A percentile compares a stretch with the other conserved stretches of the same genome.
These are phyloP conservation scores for Anastatica hierochuntica DNA, from an alignment of 345 rosid species.

Conservation along the genomic window DNA sequence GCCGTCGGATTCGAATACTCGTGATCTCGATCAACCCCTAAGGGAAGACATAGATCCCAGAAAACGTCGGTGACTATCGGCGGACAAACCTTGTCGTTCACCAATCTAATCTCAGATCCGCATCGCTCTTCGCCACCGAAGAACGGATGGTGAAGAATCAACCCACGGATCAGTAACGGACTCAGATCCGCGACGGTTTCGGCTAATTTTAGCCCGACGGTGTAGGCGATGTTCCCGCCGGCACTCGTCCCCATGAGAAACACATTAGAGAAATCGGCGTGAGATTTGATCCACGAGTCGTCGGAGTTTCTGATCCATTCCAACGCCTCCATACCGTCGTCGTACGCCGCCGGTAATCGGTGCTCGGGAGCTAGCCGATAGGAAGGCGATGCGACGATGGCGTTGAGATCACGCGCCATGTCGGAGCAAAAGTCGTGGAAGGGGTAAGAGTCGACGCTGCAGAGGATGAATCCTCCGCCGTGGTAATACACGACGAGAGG, in stretches of 20 bases:
- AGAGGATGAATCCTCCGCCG: conserved; percentile 51
- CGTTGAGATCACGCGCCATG: conserved; percentile 26
- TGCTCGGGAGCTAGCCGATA: conserved; percentile 64
- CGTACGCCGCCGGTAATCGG: conserved; percentile 58
- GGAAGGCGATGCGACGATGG: conserved; percentile 35
- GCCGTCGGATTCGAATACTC: conserved; percentile 46
- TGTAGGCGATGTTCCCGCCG: conserved; percentile 53
- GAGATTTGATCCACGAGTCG: conserved; percentile 31
- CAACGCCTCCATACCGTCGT: conserved; percentile 44
- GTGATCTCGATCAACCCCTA: conserved; percentile 45
- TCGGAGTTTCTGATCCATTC: conserved; percentile 27
- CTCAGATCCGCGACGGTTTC: conserved; percentile 4
- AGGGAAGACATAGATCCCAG: conserved; percentile 51
- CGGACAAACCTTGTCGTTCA: conserved; percentile 24
- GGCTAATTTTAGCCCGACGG: conserved; percentile 32
- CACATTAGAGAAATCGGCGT: conserved; percentile 30
- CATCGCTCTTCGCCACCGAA: conserved; percentile 45
- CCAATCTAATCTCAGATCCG: conserved; percentile 35
- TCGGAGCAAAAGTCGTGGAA: conserved; percentile 32
- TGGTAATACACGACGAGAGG: conserved; percentile 55
- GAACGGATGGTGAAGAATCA: conserved; percentile 49
- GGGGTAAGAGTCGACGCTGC: conserved; percentile 9
- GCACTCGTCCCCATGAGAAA: conserved; percentile 49
- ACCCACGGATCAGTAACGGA: conserved; percentile 50
- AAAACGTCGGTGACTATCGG: conserved; percentile 25